phyloP scores from a whole-genome alignment of 2,329 filamentous ascomycete genomes.

The Colletotrichum spinosum region DNA sequence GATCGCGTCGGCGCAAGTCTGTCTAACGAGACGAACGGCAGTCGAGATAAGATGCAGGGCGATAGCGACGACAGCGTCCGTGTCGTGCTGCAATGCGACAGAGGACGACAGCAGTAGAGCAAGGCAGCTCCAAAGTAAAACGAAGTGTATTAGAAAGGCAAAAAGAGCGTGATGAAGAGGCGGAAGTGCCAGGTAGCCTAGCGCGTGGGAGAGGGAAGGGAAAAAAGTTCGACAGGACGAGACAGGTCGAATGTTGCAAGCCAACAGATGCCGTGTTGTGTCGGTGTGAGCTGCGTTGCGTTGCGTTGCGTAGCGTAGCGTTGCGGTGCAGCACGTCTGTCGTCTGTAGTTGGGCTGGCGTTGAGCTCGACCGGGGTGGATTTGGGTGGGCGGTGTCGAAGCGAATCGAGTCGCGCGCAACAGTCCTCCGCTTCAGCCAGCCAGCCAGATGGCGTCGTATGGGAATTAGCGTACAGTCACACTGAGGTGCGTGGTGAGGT shows the following conservation, averaged over 20 bases:
- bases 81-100: conserved; percentile 12
- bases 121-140: conserved; percentile 5
- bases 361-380: conserved; percentile 32
- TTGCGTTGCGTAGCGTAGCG: neutral
- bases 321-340: too few species aligned
- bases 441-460: too few species aligned
- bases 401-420: neutral
- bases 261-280: conserved; percentile 24
- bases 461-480: too few species aligned
- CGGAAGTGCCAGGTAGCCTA: conserved; percentile 32
- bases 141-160: neutral
- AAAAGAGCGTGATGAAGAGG: conserved; percentile 35
- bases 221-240: conserved; percentile 17
- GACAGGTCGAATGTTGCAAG: conserved; percentile 29
- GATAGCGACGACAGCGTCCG: conserved; percentile 7
- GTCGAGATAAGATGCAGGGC: conserved; percentile 15
- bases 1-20: conserved; percentile 18
- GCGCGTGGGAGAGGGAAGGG: neutral
- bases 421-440: too few species aligned
- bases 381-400: conserved; percentile 2
- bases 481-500: too few species aligned
- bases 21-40: conserved; percentile 13
- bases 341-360: conserved; percentile 11
- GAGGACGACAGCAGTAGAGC: conserved; percentile 1
- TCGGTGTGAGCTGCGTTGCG: conserved; percentile 34